A percentile compares a stretch with the other conserved stretches of the same genome.
Evolutionary conservation across 2,329 filamentous ascomycete species (phyloP).

Genomic region (Sporothrix dimorphospora): DNA sequence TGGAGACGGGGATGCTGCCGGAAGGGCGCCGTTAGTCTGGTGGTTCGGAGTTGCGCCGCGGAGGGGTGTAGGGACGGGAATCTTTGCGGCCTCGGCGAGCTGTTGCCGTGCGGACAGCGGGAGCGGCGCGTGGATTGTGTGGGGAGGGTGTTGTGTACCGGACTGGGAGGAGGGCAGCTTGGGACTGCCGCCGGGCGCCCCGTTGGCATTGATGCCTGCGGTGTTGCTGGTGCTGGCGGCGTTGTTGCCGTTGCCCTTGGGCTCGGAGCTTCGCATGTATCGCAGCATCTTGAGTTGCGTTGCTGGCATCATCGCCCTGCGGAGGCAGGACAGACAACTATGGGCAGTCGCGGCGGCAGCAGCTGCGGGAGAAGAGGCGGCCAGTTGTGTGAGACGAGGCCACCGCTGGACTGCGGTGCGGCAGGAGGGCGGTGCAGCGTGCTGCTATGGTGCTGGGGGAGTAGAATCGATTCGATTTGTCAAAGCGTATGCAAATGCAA

Average conservation of each 20-base stretch:
- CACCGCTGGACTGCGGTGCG: constrained; percentile 22
- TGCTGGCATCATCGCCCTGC: constrained; percentile 34
- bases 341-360: constrained; percentile 27
- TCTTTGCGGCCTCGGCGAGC: constrained; percentile 42
- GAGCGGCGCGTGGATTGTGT: constrained; percentile 32
- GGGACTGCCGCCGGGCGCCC: constrained; percentile 28
- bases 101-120: constrained; percentile 39
- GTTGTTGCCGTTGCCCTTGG: constrained; percentile 32
- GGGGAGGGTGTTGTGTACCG: not conserved
- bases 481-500: not conserved
- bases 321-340: constrained; percentile 26
- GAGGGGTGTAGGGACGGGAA: constrained; percentile 42
- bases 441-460: not conserved
- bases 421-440: constrained; percentile 8
- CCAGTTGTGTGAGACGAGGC: constrained; percentile 6
- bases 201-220: constrained; percentile 22
- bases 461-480: not conserved
- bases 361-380: constrained; percentile 19
- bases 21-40: constrained; percentile 32
- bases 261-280: constrained; percentile 36
- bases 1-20: constrained; percentile 14
- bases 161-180: constrained; percentile 21
- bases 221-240: not conserved
- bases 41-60: constrained; percentile 39
- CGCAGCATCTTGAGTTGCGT: constrained; percentile 36